These are phyloP conservation scores for Chaetomiaceae sp. DNA, from an alignment of 2,329 filamentous ascomycete species.

Conservation along the genomic window DNA sequence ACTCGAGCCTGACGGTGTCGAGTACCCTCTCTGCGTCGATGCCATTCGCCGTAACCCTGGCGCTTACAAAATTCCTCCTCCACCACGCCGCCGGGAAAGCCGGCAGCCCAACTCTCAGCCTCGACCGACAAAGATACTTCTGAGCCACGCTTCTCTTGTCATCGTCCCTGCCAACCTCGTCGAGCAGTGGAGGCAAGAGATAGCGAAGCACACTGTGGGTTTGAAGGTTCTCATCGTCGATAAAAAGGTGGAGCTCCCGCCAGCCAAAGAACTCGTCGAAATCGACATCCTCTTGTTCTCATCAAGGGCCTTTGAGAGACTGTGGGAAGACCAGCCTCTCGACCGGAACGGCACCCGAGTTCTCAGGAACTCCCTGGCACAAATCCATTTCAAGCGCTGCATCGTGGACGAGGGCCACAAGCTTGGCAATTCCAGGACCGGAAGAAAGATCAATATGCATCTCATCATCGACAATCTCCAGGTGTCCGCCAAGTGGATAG, in stretches of 20 bases:
- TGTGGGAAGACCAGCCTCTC: constrained; percentile 43
- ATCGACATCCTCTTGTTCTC: constrained; percentile 80
- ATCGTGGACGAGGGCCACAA: constrained; percentile 92
- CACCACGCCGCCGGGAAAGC: constrained; percentile 38
- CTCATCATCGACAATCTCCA: constrained; percentile 49
- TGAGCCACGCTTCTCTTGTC: constrained; percentile 68
- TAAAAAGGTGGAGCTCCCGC: constrained; percentile 51
- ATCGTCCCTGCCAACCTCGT: constrained; percentile 81
- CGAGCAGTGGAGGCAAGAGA: constrained; percentile 78
- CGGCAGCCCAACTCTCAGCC: constrained; percentile 28
- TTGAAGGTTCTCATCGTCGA: constrained; percentile 63
- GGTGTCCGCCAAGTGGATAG: constrained; percentile 76
- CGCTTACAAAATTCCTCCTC: constrained; percentile 52
- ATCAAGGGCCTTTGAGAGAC: constrained; percentile 63
- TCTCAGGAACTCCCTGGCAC: constrained; percentile 56
- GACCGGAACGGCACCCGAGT: constrained; percentile 25
- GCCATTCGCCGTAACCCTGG: constrained; percentile 56
- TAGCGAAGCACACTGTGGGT: constrained; percentile 67
- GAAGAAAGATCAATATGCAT: constrained; percentile 53
- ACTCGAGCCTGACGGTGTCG: constrained; percentile 42
- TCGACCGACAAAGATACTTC: constrained; percentile 48
- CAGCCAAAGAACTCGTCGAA: constrained; percentile 51
- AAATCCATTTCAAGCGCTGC: constrained; percentile 78
- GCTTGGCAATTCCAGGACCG: constrained; percentile 61
- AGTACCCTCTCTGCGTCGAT: constrained; percentile 51